A percentile compares a stretch with the other conserved stretches of the same genome.
phyloP scores from a whole-genome alignment of 1,284 basidiomycete species.

The Apiotrichum laibachii region DNA sequence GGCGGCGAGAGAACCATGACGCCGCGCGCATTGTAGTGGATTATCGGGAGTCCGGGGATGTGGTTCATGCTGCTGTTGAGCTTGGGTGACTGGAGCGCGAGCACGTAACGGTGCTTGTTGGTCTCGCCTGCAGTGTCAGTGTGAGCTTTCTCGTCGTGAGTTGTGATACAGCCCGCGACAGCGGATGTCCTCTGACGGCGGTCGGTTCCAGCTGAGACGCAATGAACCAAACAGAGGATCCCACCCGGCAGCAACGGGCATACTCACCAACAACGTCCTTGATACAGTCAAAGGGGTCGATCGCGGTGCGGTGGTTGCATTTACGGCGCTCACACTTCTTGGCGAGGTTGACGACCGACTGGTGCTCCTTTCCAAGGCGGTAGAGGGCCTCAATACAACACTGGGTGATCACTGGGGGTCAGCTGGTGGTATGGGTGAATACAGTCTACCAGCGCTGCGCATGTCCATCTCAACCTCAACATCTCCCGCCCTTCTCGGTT shows the following conservation, averaged over 20 bases:
- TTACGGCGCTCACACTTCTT: conserved; percentile 88
- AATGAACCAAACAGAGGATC: no score
- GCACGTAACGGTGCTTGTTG: conserved; percentile 86
- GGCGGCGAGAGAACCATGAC: conserved; percentile 88
- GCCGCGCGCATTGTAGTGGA: conserved; percentile 79
- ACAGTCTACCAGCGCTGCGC: no score
- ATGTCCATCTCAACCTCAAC: no score
- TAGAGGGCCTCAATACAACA: conserved; percentile 91
- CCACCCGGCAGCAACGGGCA: neutral
- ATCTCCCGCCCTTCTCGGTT: no score
- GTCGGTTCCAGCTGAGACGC: no score
- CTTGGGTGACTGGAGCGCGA: conserved; percentile 72
- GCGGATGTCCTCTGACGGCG: no score
- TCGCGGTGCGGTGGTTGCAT: conserved; percentile 85
- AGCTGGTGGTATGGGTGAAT: neutral
- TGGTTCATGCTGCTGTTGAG: conserved; percentile 64
- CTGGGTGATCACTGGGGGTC: conserved; percentile 82
- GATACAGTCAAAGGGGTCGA: conserved; percentile 81
- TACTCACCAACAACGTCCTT: conserved; percentile 71
- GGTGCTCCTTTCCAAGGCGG: conserved; percentile 66
- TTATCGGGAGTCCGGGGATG: conserved; percentile 76
- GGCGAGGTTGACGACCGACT: conserved; percentile 74
- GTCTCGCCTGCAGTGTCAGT: conserved; percentile 61
- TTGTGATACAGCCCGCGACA: no score
- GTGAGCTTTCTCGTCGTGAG: no score